Base-by-base conservation (phyloP, 495 filamentous ascomycete genomes). In the Cercophora newfieldiana region DNA sequence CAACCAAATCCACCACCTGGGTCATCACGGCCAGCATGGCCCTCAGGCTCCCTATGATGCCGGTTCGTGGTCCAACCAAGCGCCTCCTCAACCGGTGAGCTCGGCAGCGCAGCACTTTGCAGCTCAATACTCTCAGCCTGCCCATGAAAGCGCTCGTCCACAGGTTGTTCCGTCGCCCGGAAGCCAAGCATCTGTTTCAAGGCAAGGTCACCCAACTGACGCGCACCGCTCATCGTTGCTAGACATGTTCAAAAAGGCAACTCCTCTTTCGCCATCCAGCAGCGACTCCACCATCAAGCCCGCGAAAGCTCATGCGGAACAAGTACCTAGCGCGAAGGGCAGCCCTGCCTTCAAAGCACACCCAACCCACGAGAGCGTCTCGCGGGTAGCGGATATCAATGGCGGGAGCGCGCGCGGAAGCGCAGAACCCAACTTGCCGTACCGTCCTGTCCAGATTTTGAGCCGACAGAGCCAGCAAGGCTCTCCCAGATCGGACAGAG, bases 181-280 rank as follows among this genome's bases (percentile, higher is more conserved):
- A 29, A n/a, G 57, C 51, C 67, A 59, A 37, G 37, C 30, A 30
- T 49, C 57, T 18, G 61, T 59, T 5, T 26, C 68, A 18, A 72
- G 72, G 30, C 71, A 73, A 18, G 55, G 51, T 6, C 74, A 74
- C 5, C 72, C 77, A 8, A 76, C 77, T 14, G 83, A 84, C 22
- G 70, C 76, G 28, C 82, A 86, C 61, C 75, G 78, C 30, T 77
- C 75, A 10, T 71, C 76, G 1, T 68, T 86, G 49, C 71, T 86
- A 25, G 78, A 78, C 59, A 78, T 86, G 64, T 84, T 86, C 72
- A 85, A 83, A 66, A 79, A 74, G 37, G n/a, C 68, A 26, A 69
- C 59, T n/a, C 69, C 70, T 3, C 19, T 68, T 24, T 72, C 69
- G 19, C 69, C 75, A 0, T 25, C 67, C 19, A 66, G 70, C 31